phyloP scores from a whole-genome alignment of 805 yeast genomes.

The Saccharomycopsis sp. region DNA sequence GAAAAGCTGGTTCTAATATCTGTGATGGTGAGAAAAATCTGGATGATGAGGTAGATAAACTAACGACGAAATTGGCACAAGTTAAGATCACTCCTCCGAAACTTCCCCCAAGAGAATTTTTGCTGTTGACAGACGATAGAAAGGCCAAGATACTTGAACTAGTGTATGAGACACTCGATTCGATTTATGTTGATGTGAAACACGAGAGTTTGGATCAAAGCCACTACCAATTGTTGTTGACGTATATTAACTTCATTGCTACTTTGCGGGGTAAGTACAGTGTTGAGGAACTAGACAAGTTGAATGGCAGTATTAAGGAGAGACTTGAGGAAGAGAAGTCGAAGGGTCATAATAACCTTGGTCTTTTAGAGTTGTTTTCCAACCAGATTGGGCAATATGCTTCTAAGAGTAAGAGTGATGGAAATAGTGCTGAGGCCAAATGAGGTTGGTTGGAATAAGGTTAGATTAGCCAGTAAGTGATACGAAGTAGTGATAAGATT shows the following conservation, averaged over 20 bases:
- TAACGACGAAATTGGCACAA: slow-evolving; percentile 71
- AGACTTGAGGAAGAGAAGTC: background rate
- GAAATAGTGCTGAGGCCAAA: background rate
- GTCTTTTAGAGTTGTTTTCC: background rate
- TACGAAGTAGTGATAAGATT: no score
- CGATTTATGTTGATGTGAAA: slow-evolving; percentile 27
- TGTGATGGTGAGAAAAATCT: slow-evolving; percentile 12
- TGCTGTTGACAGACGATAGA: slow-evolving; percentile 38
- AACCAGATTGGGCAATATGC: background rate
- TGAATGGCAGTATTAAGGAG: slow-evolving; percentile 27
- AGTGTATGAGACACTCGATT: slow-evolving; percentile 33
- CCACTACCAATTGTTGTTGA: slow-evolving; percentile 40
- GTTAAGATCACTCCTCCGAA: slow-evolving; percentile 25
- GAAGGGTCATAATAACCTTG: background rate
- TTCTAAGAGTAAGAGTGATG: background rate
- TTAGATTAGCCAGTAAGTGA: no score
- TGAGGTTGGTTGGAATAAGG: no score
- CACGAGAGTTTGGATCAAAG: slow-evolving; percentile 24
- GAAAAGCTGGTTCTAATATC: slow-evolving; percentile 12
- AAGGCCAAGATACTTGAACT: slow-evolving; percentile 38
- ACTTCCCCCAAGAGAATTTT: slow-evolving; percentile 39
- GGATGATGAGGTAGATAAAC: slow-evolving; percentile 34
- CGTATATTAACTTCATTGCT: slow-evolving; percentile 50
- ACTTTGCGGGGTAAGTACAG: slow-evolving; percentile 32
- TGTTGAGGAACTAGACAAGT: slow-evolving; percentile 25